Conservation (phyloP, 208 protist species). For the Leishmania braziliensis region DNA sequence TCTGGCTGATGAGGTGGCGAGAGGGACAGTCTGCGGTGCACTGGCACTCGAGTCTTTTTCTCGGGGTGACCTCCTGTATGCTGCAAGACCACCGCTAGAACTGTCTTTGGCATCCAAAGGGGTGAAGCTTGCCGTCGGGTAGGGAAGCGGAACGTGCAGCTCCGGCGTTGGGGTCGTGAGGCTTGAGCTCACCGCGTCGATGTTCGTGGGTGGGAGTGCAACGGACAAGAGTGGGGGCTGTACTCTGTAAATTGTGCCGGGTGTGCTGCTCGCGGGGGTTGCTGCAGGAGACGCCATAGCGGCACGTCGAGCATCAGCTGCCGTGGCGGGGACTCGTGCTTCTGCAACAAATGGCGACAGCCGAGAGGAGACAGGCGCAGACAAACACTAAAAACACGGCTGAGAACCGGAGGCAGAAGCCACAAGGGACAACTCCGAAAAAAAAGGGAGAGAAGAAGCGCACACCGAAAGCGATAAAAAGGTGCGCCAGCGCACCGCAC, state of each 20-base stretch:
- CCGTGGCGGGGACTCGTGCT: neutral
- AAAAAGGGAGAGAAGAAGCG: neutral
- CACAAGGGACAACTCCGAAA: neutral
- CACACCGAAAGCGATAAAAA: too few species aligned
- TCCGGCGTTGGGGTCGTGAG: neutral
- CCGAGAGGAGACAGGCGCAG: neutral
- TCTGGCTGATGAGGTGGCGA: neutral
- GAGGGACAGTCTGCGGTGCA: neutral
- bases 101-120: neutral
- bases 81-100: neutral
- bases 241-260: neutral
- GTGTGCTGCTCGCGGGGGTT: neutral
- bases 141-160: neutral
- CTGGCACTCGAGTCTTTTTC: neutral
- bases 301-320: neutral
- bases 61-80: neutral
- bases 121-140: neutral
- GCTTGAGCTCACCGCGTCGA: neutral
- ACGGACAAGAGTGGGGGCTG: slow-evolving; percentile 4
- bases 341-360: neutral
- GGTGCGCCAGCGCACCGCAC: neutral
- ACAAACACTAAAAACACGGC: neutral
- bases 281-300: neutral
- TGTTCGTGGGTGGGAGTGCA: neutral
- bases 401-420: neutral